Evolutionary conservation across 2,329 filamentous ascomycete species (phyloP).

Genomic region (Monilinia laxa): DNA sequence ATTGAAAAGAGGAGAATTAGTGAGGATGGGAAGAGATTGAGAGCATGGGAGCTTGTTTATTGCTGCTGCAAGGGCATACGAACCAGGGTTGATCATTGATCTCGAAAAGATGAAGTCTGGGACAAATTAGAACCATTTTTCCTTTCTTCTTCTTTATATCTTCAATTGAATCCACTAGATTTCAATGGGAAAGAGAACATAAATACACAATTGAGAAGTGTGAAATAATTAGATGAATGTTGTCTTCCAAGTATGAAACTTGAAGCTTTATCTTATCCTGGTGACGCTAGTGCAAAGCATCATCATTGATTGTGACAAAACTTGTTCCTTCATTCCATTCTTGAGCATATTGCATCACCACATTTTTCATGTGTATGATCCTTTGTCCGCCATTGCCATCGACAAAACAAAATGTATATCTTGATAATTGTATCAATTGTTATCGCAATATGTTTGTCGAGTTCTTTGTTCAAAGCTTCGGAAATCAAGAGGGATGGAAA

Average conservation of each 20-base stretch:
- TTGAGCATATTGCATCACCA: conserved; percentile 13
- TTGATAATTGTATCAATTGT: conserved; percentile 26
- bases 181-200: background rate
- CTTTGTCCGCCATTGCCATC: background rate
- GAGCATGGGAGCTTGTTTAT: conserved; percentile 13
- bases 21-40: background rate
- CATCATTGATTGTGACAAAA: no score
- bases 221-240: background rate
- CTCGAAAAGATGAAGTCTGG: conserved; percentile 64
- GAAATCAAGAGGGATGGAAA: conserved; percentile 37
- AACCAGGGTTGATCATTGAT: conserved; percentile 67
- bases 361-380: background rate
- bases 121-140: conserved; percentile 52
- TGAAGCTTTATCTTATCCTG: conserved; percentile 5
- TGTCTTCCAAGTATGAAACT: background rate
- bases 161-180: background rate
- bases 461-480: conserved; percentile 30
- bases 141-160: background rate
- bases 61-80: conserved; percentile 27
- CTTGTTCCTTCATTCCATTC: conserved; percentile 10
- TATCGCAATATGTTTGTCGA: conserved; percentile 23
- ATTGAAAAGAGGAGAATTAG: background rate
- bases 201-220: background rate
- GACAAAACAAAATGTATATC: conserved; percentile 30
- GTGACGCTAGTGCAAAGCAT: conserved; percentile 6